Conservation (phyloP, 768 basidiomycete genomes). For the Collybia nuda region DNA sequence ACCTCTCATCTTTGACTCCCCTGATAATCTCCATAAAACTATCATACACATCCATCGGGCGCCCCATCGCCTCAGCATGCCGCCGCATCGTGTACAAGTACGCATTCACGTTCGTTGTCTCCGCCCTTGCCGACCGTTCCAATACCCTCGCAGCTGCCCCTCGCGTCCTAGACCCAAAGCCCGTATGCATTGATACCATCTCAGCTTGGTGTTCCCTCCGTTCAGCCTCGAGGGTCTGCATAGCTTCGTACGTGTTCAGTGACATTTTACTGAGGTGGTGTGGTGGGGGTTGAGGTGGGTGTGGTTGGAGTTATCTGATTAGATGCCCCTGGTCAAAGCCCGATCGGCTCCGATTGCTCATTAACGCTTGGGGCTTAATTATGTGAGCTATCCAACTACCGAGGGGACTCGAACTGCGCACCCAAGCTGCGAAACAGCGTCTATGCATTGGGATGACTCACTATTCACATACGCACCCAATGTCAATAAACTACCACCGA, state of each 20-base stretch:
- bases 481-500: no score
- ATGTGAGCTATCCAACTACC: no score
- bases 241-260: no score
- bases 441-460: no score
- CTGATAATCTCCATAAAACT: neutral
- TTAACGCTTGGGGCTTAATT: no score
- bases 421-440: no score
- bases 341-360: neutral
- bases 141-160: neutral
- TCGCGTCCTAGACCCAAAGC: no score
- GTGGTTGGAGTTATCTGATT: neutral
- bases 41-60: constrained; percentile 1
- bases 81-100: neutral
- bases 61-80: neutral
- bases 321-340: neutral
- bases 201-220: no score
- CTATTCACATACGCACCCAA: no score
- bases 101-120: neutral
- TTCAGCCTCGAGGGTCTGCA: no score
- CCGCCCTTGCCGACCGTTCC: neutral
- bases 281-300: neutral
- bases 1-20: neutral
- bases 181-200: no score
- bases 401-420: no score
- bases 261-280: neutral